A percentile compares a stretch with the other conserved stretches of the same genome.
phyloP scores from a whole-genome alignment of 257 asterid genomes.

The Nicotiana sylvestris region DNA sequence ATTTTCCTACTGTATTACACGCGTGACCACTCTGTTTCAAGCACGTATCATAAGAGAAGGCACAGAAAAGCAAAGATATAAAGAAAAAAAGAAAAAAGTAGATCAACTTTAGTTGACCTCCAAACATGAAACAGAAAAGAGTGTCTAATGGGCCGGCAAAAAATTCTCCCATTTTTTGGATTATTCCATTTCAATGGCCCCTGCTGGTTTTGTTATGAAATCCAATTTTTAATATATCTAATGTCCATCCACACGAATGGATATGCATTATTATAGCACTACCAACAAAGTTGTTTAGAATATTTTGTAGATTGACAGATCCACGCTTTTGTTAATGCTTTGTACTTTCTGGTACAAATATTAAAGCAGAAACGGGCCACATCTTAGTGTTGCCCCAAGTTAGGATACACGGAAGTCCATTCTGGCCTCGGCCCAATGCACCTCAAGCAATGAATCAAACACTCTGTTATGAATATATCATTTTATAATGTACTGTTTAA shows the following conservation, averaged over 20 bases:
- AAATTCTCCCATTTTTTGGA: background rate
- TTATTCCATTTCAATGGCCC: background rate
- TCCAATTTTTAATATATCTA: background rate
- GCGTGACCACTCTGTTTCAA: background rate
- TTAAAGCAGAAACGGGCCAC: background rate
- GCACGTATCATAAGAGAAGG: background rate
- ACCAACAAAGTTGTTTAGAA: background rate
- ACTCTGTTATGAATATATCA: too few species aligned
- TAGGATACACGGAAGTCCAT: background rate
- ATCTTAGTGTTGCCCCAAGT: background rate
- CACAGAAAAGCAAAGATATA: background rate
- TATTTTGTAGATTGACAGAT: slow-evolving; percentile 2
- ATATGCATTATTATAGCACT: background rate
- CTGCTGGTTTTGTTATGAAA: background rate
- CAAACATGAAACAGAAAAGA: slow-evolving; percentile 4
- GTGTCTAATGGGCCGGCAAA: slow-evolving; percentile 8
- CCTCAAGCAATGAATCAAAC: too few species aligned
- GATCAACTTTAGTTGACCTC: slow-evolving; percentile 8
- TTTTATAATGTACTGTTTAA: too few species aligned
- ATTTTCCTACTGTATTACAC: background rate
- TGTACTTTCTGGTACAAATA: background rate
- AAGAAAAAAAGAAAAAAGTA: background rate
- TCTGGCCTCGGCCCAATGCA: background rate
- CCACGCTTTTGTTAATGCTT: background rate
- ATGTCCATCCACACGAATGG: slow-evolving; percentile 9